Evolutionary conservation across 1,139 yeast species (phyloP), one percentile per base, ranked within the genome.

Genomic region (Sugiyamaella xylanicola): DNA sequence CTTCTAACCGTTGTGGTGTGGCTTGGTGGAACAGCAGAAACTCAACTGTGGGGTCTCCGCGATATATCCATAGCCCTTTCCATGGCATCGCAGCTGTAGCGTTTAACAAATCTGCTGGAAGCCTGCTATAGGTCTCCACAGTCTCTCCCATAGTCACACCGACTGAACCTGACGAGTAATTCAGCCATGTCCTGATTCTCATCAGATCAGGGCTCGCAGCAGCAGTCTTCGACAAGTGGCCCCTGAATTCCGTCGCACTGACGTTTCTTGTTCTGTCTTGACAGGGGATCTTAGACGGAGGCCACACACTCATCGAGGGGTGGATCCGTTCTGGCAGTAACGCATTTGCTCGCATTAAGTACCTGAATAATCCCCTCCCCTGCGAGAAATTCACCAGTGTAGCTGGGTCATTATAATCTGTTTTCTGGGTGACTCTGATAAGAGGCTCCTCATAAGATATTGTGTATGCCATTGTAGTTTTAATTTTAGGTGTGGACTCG

Each of bases 51-150:
- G 56, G 62, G 8, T 63, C 63, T 21, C 56, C 56, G 36, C 65
- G 63, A 11, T 62, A 64, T 39, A 67, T 55, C 72, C 72, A 68
- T 5, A 68, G 46, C 2, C 71, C 72, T 25, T 63, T 58, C 61
- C 63, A 65, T 4, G 65, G 67, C 49, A 29, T 36, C 9, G 25
- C 16, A 3, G 47, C 9, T 13, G 61, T 43, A 0, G 58, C 56
- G 4, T 44, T 35, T 2, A 63, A 45, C 4, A 55, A 39, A n/a
- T 53, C 51, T 15, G 53, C 45, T 15, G 22, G 36, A 5, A 63
- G 40, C n/a, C 58, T 56, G 39, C 59, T 51, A 39, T 54, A 56
- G 1, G 65, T 63, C 49, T 63, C 65, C 20, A 57, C 59, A 22
- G 42, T 36, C 17, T 61, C 60, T 9, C 57, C 57, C 55, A 54